A percentile compares a stretch with the other conserved stretches of the same genome.
Conservation (phyloP, 2,329 filamentous ascomycete species). For the Fusarium sp. region DNA sequence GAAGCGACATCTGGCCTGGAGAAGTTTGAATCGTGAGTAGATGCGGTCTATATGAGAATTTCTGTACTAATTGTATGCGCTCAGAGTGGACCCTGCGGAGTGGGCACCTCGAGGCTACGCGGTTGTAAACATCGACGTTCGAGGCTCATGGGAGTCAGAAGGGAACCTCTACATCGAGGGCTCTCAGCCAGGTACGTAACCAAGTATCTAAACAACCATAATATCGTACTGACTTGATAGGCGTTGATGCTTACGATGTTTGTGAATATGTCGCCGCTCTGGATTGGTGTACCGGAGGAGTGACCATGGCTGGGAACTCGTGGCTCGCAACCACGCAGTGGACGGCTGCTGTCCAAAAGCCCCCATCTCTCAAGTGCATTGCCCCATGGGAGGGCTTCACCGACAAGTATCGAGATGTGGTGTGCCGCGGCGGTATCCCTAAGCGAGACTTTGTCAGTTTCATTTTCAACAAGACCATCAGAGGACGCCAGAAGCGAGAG, state of each 20-base stretch:
- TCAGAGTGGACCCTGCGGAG: not conserved
- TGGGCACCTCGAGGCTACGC: constrained; percentile 6
- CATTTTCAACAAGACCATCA: not conserved
- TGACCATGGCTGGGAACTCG: not conserved
- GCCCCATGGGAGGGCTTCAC: not conserved
- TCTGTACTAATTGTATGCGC: too few species aligned
- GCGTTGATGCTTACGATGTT: constrained; percentile 18
- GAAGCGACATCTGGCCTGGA: not conserved
- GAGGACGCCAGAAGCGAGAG: not conserved
- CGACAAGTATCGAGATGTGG: not conserved
- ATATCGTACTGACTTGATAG: too few species aligned
- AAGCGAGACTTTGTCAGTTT: not conserved
- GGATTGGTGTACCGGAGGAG: not conserved
- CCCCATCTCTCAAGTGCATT: not conserved
- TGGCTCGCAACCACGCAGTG: not conserved
- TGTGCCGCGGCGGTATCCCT: not conserved
- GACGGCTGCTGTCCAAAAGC: not conserved
- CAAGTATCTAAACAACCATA: too few species aligned
- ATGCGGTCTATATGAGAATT: not conserved
- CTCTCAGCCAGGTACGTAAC: constrained; percentile 14
- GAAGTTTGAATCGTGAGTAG: not conserved
- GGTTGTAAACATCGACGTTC: constrained; percentile 1
- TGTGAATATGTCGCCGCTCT: not conserved
- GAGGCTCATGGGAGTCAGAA: constrained; percentile 4
- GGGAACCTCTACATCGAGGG: constrained; percentile 37